A percentile compares a stretch with the other conserved stretches of the same genome.
phyloP scores from a whole-genome alignment of 768 basidiomycete species.

The Rhizopogon rudus region DNA sequence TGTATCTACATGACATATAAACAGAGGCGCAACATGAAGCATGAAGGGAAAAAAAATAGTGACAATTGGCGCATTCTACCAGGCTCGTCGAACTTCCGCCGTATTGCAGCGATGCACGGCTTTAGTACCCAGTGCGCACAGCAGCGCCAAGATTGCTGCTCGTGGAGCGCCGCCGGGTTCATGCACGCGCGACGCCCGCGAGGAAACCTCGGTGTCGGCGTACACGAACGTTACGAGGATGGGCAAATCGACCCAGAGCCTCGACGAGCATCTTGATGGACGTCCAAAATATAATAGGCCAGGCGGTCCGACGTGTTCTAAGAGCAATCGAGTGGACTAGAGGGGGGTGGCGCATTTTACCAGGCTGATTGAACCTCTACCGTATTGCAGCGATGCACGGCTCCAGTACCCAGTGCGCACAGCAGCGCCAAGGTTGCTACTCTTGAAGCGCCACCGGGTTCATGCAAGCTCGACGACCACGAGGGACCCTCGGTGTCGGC shows the following conservation, averaged over 20 bases:
- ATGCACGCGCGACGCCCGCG: constrained; percentile 7
- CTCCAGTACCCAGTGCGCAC: background rate
- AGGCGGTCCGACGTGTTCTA: background rate
- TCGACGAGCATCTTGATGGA: background rate
- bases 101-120: constrained; percentile 5
- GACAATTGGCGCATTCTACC: background rate
- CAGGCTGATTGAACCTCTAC: background rate
- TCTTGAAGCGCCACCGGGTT: constrained; percentile 3
- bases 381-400: background rate
- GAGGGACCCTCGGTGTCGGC: constrained; percentile 3
- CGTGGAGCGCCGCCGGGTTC: constrained; percentile 2
- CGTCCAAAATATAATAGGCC: background rate
- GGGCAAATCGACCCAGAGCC: background rate
- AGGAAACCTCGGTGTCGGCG: constrained; percentile 5
- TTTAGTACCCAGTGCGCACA: constrained; percentile 1
- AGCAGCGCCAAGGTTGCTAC: background rate
- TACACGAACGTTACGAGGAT: constrained; percentile 1
- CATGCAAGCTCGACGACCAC: constrained; percentile 4
- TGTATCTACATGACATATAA: background rate
- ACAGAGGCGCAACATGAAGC: background rate
- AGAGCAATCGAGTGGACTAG: background rate
- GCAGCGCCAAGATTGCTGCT: constrained; percentile 2
- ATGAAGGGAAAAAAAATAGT: background rate
- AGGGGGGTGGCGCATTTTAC: background rate
- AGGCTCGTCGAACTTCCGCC: background rate